Base-by-base conservation (phyloP, 2,329 filamentous ascomycete species). In the Thermothelomyces thermophilus region DNA sequence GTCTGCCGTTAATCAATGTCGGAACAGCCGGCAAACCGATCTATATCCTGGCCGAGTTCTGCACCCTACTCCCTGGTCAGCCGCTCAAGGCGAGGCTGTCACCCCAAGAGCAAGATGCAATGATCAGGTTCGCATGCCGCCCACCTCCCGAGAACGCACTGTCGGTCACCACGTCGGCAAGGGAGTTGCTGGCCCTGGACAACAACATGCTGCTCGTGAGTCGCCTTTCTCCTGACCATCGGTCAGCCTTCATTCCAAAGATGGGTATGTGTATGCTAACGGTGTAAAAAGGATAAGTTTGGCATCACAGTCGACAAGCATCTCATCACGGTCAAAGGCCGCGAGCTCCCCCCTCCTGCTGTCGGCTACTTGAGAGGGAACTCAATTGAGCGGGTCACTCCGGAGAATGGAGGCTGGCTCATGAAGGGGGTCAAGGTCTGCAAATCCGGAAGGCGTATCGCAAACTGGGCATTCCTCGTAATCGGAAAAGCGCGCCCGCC, bases 61-160 rank as follows among this genome's bases (percentile, higher is more conserved):
- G 86, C 54, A 65, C 70, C 3, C 74, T 93, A 2, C 62, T 80
- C 8, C 73, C 77, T 1, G 86, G 85, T 0, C 87, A 93, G 60
- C 65, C 76, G 0, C 73, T 82, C 19, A 79, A 76, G 34, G 68
- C 75, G 3, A 81, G 82, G 58, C 70, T 90, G 14, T 73, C 64
- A 0, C 70, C 74, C 0, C 65, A 72, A 0, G 84, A 91, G 61
- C 86, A 84, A 0, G 72, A 75, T 0, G 60, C 69, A 0, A 90
- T 93, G 87, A 80, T 91, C 40, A 68, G 68, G 0, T 87, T 88
- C 62, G 84, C 88, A 1, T 87, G 84, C 49, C 77, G 84, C 3
- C 69, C 69, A 0, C 87, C 87, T 0, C 73, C 73, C 1, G 69
- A 75, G 5, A 94, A 91, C 56, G 86, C 83, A 0, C 62, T 72